Evolutionary conservation across 257 asterid genomes (phyloP).

Genomic region (Marsdenia floribunda): DNA sequence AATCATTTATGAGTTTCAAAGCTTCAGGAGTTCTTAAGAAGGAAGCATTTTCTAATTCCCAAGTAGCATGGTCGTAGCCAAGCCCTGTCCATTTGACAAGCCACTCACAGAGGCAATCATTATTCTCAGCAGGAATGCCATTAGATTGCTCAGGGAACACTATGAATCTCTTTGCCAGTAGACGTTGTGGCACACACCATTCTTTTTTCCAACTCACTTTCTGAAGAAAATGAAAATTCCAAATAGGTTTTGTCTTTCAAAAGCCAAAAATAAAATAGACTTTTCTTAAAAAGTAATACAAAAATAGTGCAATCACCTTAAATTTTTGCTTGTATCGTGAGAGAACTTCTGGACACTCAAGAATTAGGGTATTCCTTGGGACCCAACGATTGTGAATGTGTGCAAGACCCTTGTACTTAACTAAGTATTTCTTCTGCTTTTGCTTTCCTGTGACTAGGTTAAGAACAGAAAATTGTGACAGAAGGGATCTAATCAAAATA

Average conservation of each 20-base stretch:
- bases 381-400: conserved; percentile 32
- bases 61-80: conserved; percentile 28
- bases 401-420: conserved; percentile 33
- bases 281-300: neutral
- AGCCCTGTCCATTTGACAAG: conserved; percentile 41
- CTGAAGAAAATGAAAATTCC: conserved; percentile 18
- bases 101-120: conserved; percentile 27
- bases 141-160: conserved; percentile 14
- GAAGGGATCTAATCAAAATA: neutral
- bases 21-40: conserved; percentile 25
- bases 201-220: conserved; percentile 21
- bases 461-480: conserved; percentile 4
- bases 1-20: conserved; percentile 20
- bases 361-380: conserved; percentile 14
- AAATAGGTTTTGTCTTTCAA: neutral
- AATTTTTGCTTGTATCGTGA: conserved; percentile 8
- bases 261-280: neutral
- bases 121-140: conserved; percentile 3
- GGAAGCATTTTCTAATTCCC: conserved; percentile 36
- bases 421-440: conserved; percentile 22
- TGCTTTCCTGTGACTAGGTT: conserved; percentile 14
- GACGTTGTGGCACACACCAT: conserved; percentile 31
- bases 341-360: conserved; percentile 14
- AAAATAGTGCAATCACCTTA: conserved; percentile 14
- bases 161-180: conserved; percentile 29